Percentiles rank a stretch among this genome's conserved stretches.
Conservation (phyloP, 108 stramenopile species). For the Nitzschia putrida region DNA sequence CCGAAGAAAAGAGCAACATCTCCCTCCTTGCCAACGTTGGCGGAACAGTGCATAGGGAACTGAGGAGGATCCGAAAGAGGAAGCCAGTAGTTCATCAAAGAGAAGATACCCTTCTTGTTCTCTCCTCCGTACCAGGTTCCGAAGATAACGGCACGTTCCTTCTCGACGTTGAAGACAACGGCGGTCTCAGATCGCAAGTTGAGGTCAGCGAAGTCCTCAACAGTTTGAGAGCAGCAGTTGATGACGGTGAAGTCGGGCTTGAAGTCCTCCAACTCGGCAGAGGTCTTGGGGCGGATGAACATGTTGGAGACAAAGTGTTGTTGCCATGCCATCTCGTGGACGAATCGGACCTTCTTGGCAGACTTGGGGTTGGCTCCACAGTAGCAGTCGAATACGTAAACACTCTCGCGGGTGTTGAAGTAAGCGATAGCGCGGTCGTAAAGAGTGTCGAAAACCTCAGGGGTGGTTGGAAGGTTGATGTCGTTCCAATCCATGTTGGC, state of each 20-base stretch:
- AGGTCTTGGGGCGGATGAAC: constrained; percentile 91
- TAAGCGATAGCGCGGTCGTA: constrained; percentile 89
- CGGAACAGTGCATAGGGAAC: constrained; percentile 98
- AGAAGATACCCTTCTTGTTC: constrained; percentile 99
- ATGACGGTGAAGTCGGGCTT: constrained; percentile 96
- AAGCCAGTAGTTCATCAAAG: constrained; percentile 98
- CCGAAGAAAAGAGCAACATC: constrained; percentile 96
- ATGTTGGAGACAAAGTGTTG: constrained; percentile 91
- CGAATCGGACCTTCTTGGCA: constrained; percentile 91
- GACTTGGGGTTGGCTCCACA: constrained; percentile 88
- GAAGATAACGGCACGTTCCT: constrained; percentile 91
- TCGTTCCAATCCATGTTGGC: constrained; percentile 93
- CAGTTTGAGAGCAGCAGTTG: constrained; percentile 91
- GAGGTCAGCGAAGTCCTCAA: constrained; percentile 89
- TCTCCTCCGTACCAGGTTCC: constrained; percentile 99
- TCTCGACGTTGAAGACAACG: constrained; percentile 95
- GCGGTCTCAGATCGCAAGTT: constrained; percentile 93
- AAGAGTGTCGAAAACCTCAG: constrained; percentile 93
- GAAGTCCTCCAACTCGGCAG: constrained; percentile 74
- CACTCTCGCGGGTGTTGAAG: constrained; percentile 86
- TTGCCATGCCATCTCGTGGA: constrained; percentile 98
- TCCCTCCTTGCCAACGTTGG: constrained; percentile 92
- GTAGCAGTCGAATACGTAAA: constrained; percentile 94
- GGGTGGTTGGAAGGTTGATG: constrained; percentile 89
- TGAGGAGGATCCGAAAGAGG: constrained; percentile 84